phyloP scores from a whole-genome alignment of 352 stramenopile species.

The Globisporangium viniferum region DNA sequence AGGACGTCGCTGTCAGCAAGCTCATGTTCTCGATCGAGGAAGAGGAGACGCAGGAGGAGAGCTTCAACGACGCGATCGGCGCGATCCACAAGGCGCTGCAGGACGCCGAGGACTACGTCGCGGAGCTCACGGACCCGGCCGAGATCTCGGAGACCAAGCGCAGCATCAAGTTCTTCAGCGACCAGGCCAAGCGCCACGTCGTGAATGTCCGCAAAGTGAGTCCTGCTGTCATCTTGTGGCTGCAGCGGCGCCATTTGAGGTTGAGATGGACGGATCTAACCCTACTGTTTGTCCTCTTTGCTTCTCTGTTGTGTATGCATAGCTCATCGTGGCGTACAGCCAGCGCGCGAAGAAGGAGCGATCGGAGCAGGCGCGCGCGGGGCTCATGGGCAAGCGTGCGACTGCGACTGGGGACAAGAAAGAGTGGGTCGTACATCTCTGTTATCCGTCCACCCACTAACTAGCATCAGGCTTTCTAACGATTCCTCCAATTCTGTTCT shows the following conservation, averaged over 20 bases:
- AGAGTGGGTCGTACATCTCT: constrained; percentile 17
- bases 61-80: constrained; percentile 43
- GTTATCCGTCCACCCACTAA: neutral
- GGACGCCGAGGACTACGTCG: constrained; percentile 36
- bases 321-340: constrained; percentile 55
- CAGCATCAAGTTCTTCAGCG: constrained; percentile 29
- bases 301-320: neutral
- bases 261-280: neutral
- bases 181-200: constrained; percentile 34
- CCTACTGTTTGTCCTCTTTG: neutral
- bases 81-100: constrained; percentile 33
- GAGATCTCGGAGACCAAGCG: constrained; percentile 21
- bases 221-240: neutral
- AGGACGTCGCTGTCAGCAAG: constrained; percentile 13
- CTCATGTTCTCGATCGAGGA: constrained; percentile 55
- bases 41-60: constrained; percentile 59
- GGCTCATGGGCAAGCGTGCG: constrained; percentile 33
- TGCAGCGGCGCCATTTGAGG: neutral
- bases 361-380: constrained; percentile 45
- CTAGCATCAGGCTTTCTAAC: neutral
- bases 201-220: constrained; percentile 49
- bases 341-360: constrained; percentile 60
- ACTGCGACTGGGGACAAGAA: constrained; percentile 18
- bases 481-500: neutral
- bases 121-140: constrained; percentile 37